Percentiles rank a stretch among this genome's conserved stretches.
Evolutionary conservation across 768 basidiomycete genomes (phyloP).

Genomic region (Tricholoma terreum): DNA sequence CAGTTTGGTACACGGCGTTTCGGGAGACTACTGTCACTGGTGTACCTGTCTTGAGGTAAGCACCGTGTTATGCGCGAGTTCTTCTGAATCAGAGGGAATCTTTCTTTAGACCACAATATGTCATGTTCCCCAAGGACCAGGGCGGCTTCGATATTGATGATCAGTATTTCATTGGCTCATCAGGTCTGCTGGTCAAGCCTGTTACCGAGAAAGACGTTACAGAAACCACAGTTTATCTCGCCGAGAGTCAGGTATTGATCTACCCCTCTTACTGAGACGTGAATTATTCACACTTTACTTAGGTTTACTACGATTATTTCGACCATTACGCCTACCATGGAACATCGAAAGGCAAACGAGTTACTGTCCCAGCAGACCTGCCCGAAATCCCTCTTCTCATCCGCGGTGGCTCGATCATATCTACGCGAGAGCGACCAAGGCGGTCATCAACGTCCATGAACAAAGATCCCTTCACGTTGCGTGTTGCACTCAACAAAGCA

Average conservation of each 20-base stretch:
- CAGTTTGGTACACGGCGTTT: slow-evolving; percentile 98
- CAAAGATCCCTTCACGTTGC: slow-evolving; percentile 89
- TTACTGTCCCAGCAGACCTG: slow-evolving; percentile 80
- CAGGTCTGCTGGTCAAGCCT: slow-evolving; percentile 90
- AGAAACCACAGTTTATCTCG: slow-evolving; percentile 74
- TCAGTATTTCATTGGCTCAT: slow-evolving; percentile 88
- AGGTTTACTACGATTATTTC: slow-evolving; percentile 97
- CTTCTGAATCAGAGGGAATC: background rate
- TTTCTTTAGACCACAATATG: slow-evolving; percentile 86
- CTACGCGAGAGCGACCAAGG: slow-evolving; percentile 84
- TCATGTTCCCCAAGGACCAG: slow-evolving; percentile 87
- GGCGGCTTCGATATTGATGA: slow-evolving; percentile 88
- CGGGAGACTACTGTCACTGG: slow-evolving; percentile 81
- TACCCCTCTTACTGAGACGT: slow-evolving; percentile 2
- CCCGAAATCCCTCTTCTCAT: slow-evolving; percentile 81
- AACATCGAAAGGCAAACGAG: slow-evolving; percentile 54
- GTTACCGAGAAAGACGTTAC: slow-evolving; percentile 72
- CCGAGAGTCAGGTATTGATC: slow-evolving; percentile 69
- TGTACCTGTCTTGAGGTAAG: slow-evolving; percentile 77
- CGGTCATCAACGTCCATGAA: slow-evolving; percentile 86
- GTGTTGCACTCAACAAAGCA: slow-evolving; percentile 68
- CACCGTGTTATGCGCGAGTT: background rate
- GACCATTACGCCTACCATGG: slow-evolving; percentile 66
- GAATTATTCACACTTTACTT: background rate
- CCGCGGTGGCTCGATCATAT: slow-evolving; percentile 86